These are phyloP conservation scores for Tremellales sp. DNA, from an alignment of 1,284 basidiomycete species.

Conservation along the genomic window DNA sequence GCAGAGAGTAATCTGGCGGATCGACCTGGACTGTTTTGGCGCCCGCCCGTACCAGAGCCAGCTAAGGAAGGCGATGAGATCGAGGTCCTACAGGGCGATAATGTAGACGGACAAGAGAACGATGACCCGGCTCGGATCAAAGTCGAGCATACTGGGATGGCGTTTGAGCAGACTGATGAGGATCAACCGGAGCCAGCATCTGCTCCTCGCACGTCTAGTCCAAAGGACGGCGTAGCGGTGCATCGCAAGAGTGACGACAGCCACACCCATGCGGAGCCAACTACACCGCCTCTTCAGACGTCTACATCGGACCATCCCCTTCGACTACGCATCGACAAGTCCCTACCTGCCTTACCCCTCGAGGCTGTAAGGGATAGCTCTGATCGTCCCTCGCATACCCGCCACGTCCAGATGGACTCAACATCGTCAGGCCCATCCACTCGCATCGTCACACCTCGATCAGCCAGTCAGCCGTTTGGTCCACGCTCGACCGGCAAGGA, in stretches of 20 bases:
- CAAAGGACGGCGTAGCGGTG: no score
- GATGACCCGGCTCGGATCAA: no score
- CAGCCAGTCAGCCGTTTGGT: background rate
- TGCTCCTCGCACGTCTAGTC: no score
- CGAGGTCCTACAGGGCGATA: background rate
- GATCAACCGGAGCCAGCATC: no score
- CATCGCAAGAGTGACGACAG: no score
- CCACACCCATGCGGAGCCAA: no score
- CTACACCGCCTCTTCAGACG: background rate
- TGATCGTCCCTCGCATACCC: no score
- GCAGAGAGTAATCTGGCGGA: background rate
- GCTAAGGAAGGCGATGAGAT: background rate
- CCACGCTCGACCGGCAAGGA: background rate
- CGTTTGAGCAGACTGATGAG: no score
- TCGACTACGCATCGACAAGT: background rate
- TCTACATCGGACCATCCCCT: background rate
- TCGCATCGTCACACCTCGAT: background rate
- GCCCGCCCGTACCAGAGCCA: background rate
- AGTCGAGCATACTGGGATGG: no score
- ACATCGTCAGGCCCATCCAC: background rate
- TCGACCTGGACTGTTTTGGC: background rate
- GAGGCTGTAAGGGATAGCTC: background rate
- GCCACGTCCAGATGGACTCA: no score
- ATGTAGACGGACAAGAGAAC: no score
- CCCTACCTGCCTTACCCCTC: background rate